Percentiles rank a stretch among this genome's conserved stretches.
These are phyloP conservation scores for Melaleuca alternifolia DNA, from an alignment of 345 rosid genomes.

Conservation along the genomic window DNA sequence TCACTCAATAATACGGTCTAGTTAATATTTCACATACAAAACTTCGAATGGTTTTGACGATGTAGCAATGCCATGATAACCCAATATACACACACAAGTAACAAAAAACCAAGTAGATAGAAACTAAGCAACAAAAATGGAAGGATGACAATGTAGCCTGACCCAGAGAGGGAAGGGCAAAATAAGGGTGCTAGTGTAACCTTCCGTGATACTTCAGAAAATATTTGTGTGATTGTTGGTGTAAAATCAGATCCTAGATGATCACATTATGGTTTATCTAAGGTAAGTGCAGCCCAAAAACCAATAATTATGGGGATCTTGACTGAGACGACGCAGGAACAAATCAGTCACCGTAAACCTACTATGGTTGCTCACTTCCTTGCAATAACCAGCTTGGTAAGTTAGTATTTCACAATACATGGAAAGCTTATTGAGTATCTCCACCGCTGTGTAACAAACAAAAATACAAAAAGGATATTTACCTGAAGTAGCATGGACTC, in stretches of 20 bases:
- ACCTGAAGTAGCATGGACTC: constrained; percentile 94
- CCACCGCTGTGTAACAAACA: neutral
- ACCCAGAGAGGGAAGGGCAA: neutral
- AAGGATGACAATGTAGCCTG: neutral
- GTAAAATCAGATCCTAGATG: neutral
- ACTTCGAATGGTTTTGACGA: neutral
- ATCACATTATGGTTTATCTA: neutral
- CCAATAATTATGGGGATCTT: neutral
- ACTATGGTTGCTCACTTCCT: neutral
- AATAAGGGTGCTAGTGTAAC: neutral
- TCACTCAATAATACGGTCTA: neutral
- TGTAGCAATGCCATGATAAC: neutral
- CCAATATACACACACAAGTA: neutral
- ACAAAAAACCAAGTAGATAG: neutral
- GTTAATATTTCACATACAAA: neutral
- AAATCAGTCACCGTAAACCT: neutral
- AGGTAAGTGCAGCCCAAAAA: neutral
- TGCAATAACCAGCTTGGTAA: neutral
- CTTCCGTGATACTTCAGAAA: neutral
- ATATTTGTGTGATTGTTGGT: neutral
- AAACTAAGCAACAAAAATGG: neutral
- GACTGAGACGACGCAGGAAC: neutral
- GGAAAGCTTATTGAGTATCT: neutral
- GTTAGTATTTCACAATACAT: neutral
- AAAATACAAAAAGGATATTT: neutral